Percentiles rank a stretch among this genome's conserved stretches.
These are phyloP conservation scores for Drechslerella stenobrocha DNA, from an alignment of 2,329 filamentous ascomycete species.

Conservation along the genomic window DNA sequence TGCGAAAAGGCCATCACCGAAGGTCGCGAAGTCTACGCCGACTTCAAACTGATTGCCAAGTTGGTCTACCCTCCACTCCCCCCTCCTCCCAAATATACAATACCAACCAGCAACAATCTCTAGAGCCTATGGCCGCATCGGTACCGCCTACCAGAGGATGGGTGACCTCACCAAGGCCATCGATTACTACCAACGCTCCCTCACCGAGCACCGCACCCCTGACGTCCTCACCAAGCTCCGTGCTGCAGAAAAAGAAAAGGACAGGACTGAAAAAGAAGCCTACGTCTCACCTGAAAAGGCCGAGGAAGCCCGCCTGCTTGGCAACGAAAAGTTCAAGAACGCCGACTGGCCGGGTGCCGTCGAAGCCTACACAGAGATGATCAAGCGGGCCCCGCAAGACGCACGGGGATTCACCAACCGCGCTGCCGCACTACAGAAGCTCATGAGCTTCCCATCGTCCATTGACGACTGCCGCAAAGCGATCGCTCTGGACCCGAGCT, in stretches of 20 bases:
- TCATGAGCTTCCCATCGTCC: conserved; percentile 91
- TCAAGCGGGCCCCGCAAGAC: conserved; percentile 89
- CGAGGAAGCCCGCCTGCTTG: conserved; percentile 90
- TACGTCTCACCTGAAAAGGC: conserved; percentile 91
- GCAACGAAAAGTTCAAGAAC: conserved; percentile 96
- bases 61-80: conserved; percentile 55
- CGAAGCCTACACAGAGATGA: conserved; percentile 93
- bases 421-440: conserved; percentile 92
- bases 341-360: conserved; percentile 93
- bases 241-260: conserved; percentile 82
- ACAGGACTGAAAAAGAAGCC: conserved; percentile 71
- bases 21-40: conserved; percentile 83
- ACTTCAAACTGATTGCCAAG: conserved; percentile 98
- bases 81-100: conserved; percentile 44
- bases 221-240: conserved; percentile 93
- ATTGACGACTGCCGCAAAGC: conserved; percentile 89
- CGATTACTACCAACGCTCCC: conserved; percentile 85
- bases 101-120: conserved; percentile 53
- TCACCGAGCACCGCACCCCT: conserved; percentile 94
- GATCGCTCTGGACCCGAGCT: conserved; percentile 85
- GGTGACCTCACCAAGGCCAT: conserved; percentile 79
- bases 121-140: conserved; percentile 84
- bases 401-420: conserved; percentile 96
- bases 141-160: conserved; percentile 87
- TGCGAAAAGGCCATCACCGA: conserved; percentile 89